These are phyloP conservation scores for Podaxis sp. DNA, from an alignment of 768 basidiomycete species.

Conservation along the genomic window DNA sequence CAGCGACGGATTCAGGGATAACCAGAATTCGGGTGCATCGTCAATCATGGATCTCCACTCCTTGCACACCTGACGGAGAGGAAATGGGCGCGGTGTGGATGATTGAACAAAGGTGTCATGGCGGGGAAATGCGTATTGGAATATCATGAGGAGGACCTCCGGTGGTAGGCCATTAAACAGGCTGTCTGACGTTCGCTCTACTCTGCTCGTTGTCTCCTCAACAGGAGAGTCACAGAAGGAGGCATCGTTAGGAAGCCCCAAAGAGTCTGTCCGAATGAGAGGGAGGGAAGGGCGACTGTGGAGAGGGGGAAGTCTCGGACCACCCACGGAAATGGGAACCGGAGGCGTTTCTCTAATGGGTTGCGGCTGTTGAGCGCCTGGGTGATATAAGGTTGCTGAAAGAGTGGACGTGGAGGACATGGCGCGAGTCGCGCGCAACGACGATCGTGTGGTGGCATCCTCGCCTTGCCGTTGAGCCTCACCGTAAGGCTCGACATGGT, in stretches of 20 bases:
- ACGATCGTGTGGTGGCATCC: neutral
- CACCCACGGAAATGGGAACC: no score
- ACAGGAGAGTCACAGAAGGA: neutral
- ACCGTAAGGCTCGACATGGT: neutral
- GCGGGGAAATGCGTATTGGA: neutral
- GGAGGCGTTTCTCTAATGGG: neutral
- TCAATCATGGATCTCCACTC: neutral
- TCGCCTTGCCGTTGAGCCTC: neutral
- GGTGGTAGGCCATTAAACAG: neutral
- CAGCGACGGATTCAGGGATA: neutral
- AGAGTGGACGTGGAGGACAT: neutral
- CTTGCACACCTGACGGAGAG: neutral
- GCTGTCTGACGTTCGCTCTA: no score
- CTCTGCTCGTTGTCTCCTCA: neutral
- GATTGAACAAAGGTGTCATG: neutral
- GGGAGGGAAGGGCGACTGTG: neutral
- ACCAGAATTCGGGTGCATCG: neutral
- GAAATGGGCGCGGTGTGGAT: neutral
- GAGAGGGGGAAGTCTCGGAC: neutral
- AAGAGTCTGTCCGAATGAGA: neutral
- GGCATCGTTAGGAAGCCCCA: neutral
- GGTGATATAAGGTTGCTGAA: neutral
- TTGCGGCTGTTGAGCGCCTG: neutral
- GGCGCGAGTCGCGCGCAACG: neutral
- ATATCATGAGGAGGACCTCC: constrained; percentile 2